phyloP scores from a whole-genome alignment of 768 basidiomycete genomes.

The Russula virescens region DNA sequence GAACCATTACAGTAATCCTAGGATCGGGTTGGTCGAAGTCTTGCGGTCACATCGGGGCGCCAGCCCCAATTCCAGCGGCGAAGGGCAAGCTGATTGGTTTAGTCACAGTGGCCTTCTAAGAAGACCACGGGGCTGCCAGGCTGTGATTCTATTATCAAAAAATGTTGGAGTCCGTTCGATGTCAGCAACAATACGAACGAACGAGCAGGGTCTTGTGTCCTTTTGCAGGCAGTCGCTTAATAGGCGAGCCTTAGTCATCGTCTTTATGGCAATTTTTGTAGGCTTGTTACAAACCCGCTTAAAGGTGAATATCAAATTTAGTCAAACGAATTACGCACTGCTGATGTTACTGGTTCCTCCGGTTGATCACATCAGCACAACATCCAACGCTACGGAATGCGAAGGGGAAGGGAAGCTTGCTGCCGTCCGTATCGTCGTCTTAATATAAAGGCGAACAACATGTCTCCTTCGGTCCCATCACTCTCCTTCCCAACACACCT shows the following conservation, averaged over 20 bases:
- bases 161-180: too few species aligned
- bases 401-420: too few species aligned
- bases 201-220: too few species aligned
- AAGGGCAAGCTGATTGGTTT: too few species aligned
- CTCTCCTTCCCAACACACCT: not conserved
- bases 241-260: not conserved
- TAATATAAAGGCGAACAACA: slow-evolving; percentile 1
- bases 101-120: too few species aligned
- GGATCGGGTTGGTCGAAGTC: not conserved
- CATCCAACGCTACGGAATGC: too few species aligned
- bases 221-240: too few species aligned
- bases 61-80: too few species aligned
- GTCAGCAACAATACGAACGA: too few species aligned
- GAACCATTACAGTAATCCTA: not conserved
- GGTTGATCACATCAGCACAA: not conserved
- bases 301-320: not conserved
- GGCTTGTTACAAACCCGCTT: not conserved
- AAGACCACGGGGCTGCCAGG: too few species aligned
- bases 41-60: not conserved
- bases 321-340: not conserved
- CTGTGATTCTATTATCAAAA: too few species aligned
- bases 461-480: not conserved
- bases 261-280: not conserved
- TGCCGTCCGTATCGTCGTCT: not conserved
- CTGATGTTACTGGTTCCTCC: not conserved